phyloP scores from a whole-genome alignment of 257 asterid genomes.

The Capsicum rhomboideum region DNA sequence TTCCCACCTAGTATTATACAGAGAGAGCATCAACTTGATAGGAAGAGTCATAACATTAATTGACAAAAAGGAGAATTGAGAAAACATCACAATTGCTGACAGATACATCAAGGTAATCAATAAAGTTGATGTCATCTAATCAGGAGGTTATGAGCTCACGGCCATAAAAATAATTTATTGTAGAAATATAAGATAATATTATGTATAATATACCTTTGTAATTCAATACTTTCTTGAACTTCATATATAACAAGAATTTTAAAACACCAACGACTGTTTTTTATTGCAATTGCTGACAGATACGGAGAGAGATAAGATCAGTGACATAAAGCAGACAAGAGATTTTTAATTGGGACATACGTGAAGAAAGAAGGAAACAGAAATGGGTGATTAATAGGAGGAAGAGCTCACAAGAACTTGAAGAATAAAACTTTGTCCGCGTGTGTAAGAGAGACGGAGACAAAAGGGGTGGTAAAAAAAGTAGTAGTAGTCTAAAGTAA shows the following conservation, averaged over 20 bases:
- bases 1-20: constrained; percentile 11
- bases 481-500: neutral
- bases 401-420: neutral
- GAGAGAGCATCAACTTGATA: neutral
- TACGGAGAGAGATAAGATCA: constrained; percentile 10
- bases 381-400: neutral
- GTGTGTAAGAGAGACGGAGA: neutral
- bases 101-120: no score
- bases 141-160: no score
- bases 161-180: no score
- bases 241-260: no score
- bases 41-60: constrained; percentile 12
- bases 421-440: neutral
- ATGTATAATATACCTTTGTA: no score
- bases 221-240: no score
- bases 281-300: neutral
- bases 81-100: neutral
- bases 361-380: neutral
- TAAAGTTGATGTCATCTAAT: no score
- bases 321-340: neutral
- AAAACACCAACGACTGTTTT: no score
- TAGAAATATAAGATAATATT: no score
- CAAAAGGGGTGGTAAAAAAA: neutral
- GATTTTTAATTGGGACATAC: neutral
- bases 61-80: constrained; percentile 6